Evolutionary conservation across 2,329 filamentous ascomycete genomes (phyloP), one percentile per base, ranked within the genome.

Genomic region (Bertia moriformis): DNA sequence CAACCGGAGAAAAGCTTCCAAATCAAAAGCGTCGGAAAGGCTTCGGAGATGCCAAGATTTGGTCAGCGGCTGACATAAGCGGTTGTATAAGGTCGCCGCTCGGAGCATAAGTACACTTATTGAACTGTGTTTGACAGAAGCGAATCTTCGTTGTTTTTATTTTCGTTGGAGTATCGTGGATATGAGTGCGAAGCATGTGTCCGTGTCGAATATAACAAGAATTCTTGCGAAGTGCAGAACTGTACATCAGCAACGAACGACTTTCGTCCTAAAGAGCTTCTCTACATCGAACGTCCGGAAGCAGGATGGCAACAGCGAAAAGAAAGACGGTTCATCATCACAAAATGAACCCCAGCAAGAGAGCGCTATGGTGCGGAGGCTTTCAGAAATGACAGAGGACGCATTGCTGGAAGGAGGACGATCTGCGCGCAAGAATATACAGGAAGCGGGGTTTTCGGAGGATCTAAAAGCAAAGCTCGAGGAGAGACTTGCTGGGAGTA

Each of bases 381-480:
- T 35, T 10, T 35, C 32, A 7, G 10, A 35, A 15, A 35, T 35
- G 32, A 35, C 32, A 7, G 32, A 35, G 17, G 12, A 35, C 7
- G 32, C 32, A 14, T 10, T 35, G 10, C 12, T 35, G 7, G 32
- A 35, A 10, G 32, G 32, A 12, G 32, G 32, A 13, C 32, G 32
- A 10, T 35, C 32, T 7, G 32, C 32, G 15, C 32, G 17, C 10
- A 10, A 15, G 15, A 35, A 35, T 15, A 35, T 35, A 12, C 10
- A 35, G 32, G 10, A 35, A 7, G 32, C 32, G 32, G 32, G 32
- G 15, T 35, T 35, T 15, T 40, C 46, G n/a, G 41, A 44, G 19
- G 46, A 45, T 19, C 40, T 50, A 19, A 51, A 51, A 29, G 30
- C 38, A 22, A 39, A 39, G 5, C 42, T 51, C 7, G 39, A 40